Percentiles rank a stretch among this genome's conserved stretches.
Conservation (phyloP, 148 eudicot genomes). For the Silene latifolia region DNA sequence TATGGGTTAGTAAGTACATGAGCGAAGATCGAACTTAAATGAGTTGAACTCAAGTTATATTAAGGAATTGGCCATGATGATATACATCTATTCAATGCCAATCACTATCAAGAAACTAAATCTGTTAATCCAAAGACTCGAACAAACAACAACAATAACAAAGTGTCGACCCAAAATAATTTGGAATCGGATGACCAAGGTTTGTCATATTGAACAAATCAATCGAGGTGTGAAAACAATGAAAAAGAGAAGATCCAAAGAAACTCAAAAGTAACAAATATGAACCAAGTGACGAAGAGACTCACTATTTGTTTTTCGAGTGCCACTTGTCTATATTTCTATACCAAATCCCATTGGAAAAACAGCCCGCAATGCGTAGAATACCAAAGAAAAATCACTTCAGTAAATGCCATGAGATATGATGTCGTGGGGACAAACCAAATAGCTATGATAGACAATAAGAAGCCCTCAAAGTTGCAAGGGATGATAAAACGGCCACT, state of each 20-base stretch:
- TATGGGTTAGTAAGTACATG: too few relatives aligned
- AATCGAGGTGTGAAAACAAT: background rate
- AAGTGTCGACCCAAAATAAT: background rate
- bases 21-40: too few relatives aligned
- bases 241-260: background rate
- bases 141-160: background rate
- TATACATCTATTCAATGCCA: too few relatives aligned
- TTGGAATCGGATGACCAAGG: background rate
- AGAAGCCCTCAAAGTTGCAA: slow-evolving; percentile 73
- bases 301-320: too few relatives aligned
- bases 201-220: background rate
- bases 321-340: too few relatives aligned
- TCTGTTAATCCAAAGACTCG: background rate
- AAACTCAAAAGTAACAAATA: background rate
- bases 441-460: slow-evolving; percentile 65
- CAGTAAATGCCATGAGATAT: slow-evolving; percentile 73
- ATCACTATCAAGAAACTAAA: background rate
- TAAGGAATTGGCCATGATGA: too few relatives aligned
- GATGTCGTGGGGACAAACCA: slow-evolving; percentile 85
- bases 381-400: slow-evolving; percentile 61
- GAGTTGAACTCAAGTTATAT: too few relatives aligned
- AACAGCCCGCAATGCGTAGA: slow-evolving; percentile 57
- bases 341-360: slow-evolving; percentile 85
- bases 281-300: too few relatives aligned
- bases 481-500: slow-evolving; percentile 64